Conservation (phyloP, 2,329 filamentous ascomycete genomes). For the Apiospora kogelbergensis region DNA sequence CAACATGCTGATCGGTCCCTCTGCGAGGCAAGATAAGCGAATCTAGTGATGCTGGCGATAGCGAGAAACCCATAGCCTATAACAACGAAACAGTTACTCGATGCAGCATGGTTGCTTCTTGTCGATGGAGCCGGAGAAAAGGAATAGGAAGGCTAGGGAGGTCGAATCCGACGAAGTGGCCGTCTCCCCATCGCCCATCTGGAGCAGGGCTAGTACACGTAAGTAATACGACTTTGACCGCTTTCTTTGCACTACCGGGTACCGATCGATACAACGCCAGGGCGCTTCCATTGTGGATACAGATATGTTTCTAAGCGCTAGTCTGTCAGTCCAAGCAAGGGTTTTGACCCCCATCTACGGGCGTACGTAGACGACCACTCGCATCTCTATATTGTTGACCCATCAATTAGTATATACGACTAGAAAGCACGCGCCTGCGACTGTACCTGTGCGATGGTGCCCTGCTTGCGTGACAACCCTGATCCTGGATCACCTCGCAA, state of each 20-base stretch:
- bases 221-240: background rate
- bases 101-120: conserved; percentile 1
- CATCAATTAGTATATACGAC: background rate
- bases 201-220: too few relatives aligned
- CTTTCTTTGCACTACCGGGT: background rate
- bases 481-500: background rate
- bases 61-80: background rate
- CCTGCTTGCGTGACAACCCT: background rate
- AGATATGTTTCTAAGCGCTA: background rate
- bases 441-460: background rate
- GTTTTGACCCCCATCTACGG: background rate
- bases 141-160: background rate
- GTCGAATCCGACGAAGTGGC: background rate
- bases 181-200: background rate
- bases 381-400: background rate
- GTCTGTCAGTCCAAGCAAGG: background rate
- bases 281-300: background rate
- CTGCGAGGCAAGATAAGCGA: conserved; percentile 1
- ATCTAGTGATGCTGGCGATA: background rate
- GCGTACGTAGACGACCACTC: background rate
- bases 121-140: background rate
- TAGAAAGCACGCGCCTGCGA: background rate
- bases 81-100: background rate
- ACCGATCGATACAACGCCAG: background rate
- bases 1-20: background rate